phyloP scores from a whole-genome alignment of 306 rosid genomes.

The Dalbergia cultrata region DNA sequence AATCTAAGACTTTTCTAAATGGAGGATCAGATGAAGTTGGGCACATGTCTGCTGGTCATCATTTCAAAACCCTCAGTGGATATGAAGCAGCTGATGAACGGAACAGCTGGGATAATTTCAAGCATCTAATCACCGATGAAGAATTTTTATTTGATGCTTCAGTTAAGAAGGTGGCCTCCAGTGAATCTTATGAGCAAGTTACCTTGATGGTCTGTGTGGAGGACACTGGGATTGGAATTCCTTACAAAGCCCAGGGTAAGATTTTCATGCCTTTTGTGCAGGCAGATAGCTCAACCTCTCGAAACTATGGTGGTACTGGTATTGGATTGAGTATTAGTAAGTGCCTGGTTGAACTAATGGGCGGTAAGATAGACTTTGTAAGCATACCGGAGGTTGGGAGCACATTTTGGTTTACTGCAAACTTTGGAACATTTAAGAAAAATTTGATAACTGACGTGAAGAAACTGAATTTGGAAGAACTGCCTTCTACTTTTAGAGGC shows the following conservation, averaged over 20 bases:
- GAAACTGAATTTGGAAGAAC: slow-evolving; percentile 76
- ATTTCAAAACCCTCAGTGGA: slow-evolving; percentile 84
- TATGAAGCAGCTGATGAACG: slow-evolving; percentile 89
- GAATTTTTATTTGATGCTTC: slow-evolving; percentile 64
- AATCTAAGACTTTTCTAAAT: slow-evolving; percentile 58
- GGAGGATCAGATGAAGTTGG: slow-evolving; percentile 68
- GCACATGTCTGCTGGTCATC: slow-evolving; percentile 57
- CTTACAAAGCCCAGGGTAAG: slow-evolving; percentile 81
- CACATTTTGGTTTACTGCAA: slow-evolving; percentile 89
- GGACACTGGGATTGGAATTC: slow-evolving; percentile 97
- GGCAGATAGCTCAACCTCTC: slow-evolving; percentile 97
- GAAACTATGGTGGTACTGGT: slow-evolving; percentile 97
- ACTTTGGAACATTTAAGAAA: slow-evolving; percentile 70
- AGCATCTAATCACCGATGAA: slow-evolving; percentile 74
- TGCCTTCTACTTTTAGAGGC: slow-evolving; percentile 83
- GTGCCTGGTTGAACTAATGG: slow-evolving; percentile 96
- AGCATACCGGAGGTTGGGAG: slow-evolving; percentile 90
- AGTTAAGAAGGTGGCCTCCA: slow-evolving; percentile 41
- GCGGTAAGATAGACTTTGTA: slow-evolving; percentile 82
- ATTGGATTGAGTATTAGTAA: slow-evolving; percentile 98
- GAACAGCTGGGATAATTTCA: slow-evolving; percentile 86
- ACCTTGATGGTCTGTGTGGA: slow-evolving; percentile 88
- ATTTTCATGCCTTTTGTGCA: slow-evolving; percentile 97
- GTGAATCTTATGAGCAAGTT: slow-evolving; percentile 68
- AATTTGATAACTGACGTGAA: slow-evolving; percentile 59